These are phyloP conservation scores for Tinospora cordifolia DNA, from an alignment of 164 flowering plant genomes.

Conservation along the genomic window DNA sequence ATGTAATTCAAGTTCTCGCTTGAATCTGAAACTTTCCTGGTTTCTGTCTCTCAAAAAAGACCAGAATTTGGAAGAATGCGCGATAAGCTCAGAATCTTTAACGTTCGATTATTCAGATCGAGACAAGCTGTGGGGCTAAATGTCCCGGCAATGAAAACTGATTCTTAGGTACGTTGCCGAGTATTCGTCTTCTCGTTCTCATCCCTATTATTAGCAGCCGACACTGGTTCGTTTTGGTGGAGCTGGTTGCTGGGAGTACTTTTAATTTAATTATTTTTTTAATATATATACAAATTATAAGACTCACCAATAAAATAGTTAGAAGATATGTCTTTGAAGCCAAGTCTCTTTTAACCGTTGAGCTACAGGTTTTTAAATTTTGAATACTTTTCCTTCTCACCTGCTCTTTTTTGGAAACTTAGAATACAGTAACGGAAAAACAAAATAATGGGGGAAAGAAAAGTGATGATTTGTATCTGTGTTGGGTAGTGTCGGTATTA, in stretches of 20 bases:
- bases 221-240: not conserved
- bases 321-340: slow-evolving; percentile 27
- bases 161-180: not conserved
- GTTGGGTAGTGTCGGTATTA: not conserved
- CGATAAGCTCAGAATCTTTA: no score
- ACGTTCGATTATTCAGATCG: no score
- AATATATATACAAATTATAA: not conserved
- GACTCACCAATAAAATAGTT: not conserved
- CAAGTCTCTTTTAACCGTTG: slow-evolving; percentile 22
- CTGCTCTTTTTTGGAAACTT: not conserved
- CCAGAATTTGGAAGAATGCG: no score
- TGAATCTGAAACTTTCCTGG: no score
- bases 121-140: no score
- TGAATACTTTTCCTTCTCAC: not conserved
- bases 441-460: not conserved
- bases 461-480: slow-evolving; percentile 4
- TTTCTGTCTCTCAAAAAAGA: no score
- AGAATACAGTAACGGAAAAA: not conserved
- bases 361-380: not conserved
- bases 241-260: not conserved
- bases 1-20: no score
- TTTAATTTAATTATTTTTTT: no score
- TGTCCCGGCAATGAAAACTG: not conserved
- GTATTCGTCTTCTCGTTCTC: not conserved
- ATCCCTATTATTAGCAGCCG: not conserved